Conservation (phyloP, 2,329 filamentous ascomycete species). For the Colletotrichum endophyticum region DNA sequence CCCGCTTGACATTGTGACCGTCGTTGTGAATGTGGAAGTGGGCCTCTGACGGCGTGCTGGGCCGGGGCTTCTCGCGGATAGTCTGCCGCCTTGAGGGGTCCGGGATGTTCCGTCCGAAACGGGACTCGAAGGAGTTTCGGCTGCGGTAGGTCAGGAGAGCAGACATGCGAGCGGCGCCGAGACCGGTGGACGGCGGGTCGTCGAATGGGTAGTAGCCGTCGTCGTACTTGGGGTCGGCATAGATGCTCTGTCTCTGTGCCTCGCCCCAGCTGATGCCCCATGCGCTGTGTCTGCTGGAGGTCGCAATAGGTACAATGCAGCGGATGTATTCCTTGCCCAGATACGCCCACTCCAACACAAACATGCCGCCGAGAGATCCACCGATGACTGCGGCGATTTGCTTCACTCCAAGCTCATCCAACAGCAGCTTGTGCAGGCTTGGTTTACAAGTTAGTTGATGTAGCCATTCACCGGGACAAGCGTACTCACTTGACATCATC, state of each 20-base stretch:
- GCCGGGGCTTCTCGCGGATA: slow-evolving; percentile 72
- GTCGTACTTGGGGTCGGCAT: slow-evolving; percentile 97
- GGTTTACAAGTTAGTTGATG: not conserved
- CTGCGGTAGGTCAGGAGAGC: slow-evolving; percentile 95
- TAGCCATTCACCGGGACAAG: slow-evolving; percentile 60
- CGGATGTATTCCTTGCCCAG: slow-evolving; percentile 86
- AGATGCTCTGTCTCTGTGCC: slow-evolving; percentile 90
- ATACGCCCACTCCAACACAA: slow-evolving; percentile 91
- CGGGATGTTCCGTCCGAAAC: slow-evolving; percentile 92
- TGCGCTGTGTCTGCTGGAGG: slow-evolving; percentile 82
- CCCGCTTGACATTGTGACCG: slow-evolving; percentile 70
- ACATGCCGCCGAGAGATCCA: slow-evolving; percentile 88
- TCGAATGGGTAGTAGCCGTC: slow-evolving; percentile 92
- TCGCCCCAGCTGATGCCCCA: slow-evolving; percentile 94
- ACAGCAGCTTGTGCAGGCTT: slow-evolving; percentile 78
- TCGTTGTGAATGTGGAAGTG: slow-evolving; percentile 87
- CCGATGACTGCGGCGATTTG: slow-evolving; percentile 82
- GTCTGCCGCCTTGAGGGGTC: slow-evolving; percentile 84
- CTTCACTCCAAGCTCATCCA: slow-evolving; percentile 81
- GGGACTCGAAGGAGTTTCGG: slow-evolving; percentile 93
- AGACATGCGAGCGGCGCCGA: slow-evolving; percentile 95
- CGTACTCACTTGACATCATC: slow-evolving; percentile 87
- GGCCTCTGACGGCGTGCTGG: slow-evolving; percentile 68
- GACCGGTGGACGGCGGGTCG: slow-evolving; percentile 83
- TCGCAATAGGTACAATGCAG: slow-evolving; percentile 82